A percentile compares a stretch with the other conserved stretches of the same genome.
phyloP scores from a whole-genome alignment of 208 protist genomes.

The Wallacemonas sp. region DNA sequence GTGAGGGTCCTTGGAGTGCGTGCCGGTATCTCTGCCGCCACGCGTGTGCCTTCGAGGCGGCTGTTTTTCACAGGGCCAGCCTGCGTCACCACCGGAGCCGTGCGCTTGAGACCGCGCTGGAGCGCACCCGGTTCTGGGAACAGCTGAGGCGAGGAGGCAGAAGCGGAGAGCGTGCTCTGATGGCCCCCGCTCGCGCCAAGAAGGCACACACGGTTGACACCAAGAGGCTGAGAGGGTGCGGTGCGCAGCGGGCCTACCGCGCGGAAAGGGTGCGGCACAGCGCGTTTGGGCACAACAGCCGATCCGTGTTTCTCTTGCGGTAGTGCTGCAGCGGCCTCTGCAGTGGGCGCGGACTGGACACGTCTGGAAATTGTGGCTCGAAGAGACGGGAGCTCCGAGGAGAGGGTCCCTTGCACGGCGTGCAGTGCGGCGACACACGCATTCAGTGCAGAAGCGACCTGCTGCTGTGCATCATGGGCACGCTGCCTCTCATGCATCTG shows the following conservation, averaged over 20 bases:
- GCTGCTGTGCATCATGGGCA: not conserved
- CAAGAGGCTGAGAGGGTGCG: too few species aligned
- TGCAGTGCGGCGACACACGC: constrained; percentile 2
- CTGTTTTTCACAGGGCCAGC: not conserved
- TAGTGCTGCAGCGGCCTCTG: not conserved
- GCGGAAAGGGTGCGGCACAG: too few species aligned
- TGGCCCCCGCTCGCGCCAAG: too few species aligned
- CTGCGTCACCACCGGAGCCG: not conserved
- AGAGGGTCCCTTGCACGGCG: not conserved
- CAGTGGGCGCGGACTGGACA: too few species aligned
- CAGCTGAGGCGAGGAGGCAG: not conserved
- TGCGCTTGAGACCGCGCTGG: not conserved
- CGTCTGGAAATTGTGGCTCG: too few species aligned
- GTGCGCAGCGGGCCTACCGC: too few species aligned
- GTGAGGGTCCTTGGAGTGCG: too few species aligned
- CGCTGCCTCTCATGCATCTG: not conserved
- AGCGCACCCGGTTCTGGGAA: not conserved
- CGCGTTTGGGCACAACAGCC: too few species aligned
- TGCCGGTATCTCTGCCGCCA: too few species aligned
- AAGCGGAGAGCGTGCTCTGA: not conserved
- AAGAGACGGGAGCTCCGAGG: too few species aligned
- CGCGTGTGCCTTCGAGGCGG: too few species aligned
- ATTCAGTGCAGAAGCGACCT: not conserved
- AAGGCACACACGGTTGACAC: too few species aligned
- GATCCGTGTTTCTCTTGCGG: not conserved